Conservation (phyloP, 1,284 basidiomycete genomes). For the Moesziomyces parantarcticus region DNA sequence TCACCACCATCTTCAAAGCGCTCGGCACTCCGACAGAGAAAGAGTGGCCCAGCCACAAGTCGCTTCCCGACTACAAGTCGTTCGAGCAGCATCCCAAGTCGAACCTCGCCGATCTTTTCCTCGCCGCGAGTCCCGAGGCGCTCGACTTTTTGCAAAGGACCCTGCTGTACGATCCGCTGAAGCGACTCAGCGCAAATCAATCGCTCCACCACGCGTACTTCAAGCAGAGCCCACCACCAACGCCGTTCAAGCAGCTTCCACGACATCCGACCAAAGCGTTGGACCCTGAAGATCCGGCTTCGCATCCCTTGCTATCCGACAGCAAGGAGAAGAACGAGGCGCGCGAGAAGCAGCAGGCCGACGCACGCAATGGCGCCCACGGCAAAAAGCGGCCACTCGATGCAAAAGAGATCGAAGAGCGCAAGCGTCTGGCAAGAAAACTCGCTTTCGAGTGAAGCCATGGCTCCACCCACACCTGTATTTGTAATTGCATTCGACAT, state of each 20-base stretch:
- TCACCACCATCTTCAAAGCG: slow-evolving; percentile 92
- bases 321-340: slow-evolving; percentile 50
- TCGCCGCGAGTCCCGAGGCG: slow-evolving; percentile 86
- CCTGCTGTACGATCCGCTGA: slow-evolving; percentile 85
- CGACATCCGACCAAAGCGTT: slow-evolving; percentile 51
- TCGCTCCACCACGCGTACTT: slow-evolving; percentile 64
- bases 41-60: slow-evolving; percentile 92
- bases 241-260: slow-evolving; percentile 54
- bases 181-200: slow-evolving; percentile 77
- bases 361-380: slow-evolving; percentile 2
- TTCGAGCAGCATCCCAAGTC: slow-evolving; percentile 76
- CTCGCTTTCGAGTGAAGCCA: slow-evolving; percentile 42
- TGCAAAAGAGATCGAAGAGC: slow-evolving; percentile 53
- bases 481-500: slow-evolving; percentile 1
- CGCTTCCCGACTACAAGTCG: slow-evolving; percentile 54
- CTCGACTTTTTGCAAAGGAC: slow-evolving; percentile 84
- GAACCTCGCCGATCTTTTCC: slow-evolving; percentile 85
- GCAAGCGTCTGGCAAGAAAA: slow-evolving; percentile 58
- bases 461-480: not conserved
- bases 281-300: slow-evolving; percentile 33
- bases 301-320: slow-evolving; percentile 48
- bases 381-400: slow-evolving; percentile 46
- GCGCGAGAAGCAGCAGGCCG: slow-evolving; percentile 28
- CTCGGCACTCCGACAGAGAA: slow-evolving; percentile 94
- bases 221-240: slow-evolving; percentile 51